Conservation (phyloP, 2,329 filamentous ascomycete species). For the Botrytis cinerea region DNA sequence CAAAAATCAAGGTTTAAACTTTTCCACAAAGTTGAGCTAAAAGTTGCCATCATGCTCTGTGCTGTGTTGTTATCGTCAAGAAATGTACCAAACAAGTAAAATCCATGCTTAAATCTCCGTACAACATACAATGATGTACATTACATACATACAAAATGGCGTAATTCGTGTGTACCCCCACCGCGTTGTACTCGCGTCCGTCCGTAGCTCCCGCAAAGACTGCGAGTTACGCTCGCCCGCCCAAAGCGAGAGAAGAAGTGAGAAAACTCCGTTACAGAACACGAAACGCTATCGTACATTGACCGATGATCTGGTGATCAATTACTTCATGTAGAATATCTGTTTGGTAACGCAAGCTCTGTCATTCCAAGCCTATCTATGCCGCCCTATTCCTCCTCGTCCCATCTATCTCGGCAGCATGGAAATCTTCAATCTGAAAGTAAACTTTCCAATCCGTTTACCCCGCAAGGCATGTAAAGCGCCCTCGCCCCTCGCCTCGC, state of each 20-base stretch:
- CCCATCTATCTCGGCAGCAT: background rate
- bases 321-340: background rate
- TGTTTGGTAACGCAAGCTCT: background rate
- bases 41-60: background rate
- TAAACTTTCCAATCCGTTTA: background rate
- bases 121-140: background rate
- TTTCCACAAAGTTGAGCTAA: background rate
- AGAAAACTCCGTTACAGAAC: background rate
- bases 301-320: conserved; percentile 17
- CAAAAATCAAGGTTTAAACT: background rate
- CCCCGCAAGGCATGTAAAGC: background rate
- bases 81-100: background rate
- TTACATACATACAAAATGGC: background rate
- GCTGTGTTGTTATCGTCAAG: background rate
- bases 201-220: background rate
- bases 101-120: background rate
- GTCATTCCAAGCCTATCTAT: background rate
- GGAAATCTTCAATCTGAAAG: background rate
- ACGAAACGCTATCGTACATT: background rate
- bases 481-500: background rate
- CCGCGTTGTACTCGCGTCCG: background rate
- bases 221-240: background rate
- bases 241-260: background rate
- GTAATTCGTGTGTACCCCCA: background rate
- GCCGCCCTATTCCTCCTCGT: background rate